These are phyloP conservation scores for Mikania micrantha DNA, from an alignment of 129 eudicot species.

Conservation along the genomic window DNA sequence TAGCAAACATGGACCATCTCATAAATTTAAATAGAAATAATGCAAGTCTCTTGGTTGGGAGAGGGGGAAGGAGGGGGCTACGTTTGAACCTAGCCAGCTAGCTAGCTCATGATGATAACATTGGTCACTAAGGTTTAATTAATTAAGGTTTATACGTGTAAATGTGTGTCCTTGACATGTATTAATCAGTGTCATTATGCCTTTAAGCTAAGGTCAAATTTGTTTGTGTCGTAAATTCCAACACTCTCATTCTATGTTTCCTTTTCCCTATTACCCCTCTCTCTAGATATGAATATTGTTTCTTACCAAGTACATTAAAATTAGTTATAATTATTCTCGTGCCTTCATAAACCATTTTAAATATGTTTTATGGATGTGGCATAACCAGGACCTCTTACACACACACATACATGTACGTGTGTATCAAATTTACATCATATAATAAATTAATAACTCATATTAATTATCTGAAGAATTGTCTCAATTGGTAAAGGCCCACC, in stretches of 20 bases:
- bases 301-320: background rate
- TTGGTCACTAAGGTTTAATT: background rate
- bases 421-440: too few species aligned
- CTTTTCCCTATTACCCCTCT: constrained; percentile 39
- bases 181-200: constrained; percentile 26
- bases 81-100: background rate
- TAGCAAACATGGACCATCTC: too few species aligned
- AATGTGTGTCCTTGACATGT: constrained; percentile 24
- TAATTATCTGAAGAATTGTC: too few species aligned
- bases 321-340: constrained; percentile 5
- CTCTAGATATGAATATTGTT: constrained; percentile 2
- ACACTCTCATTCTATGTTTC: constrained; percentile 54
- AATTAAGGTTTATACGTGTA: constrained; percentile 17
- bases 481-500: too few species aligned
- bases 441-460: too few species aligned
- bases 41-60: too few species aligned
- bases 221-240: constrained; percentile 34
- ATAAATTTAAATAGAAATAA: too few species aligned
- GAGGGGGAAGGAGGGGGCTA: too few species aligned
- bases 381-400: too few species aligned
- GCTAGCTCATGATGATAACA: background rate
- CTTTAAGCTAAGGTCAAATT: constrained; percentile 34
- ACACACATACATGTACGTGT: too few species aligned
- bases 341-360: background rate
- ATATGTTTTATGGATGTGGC: background rate